A percentile compares a stretch with the other conserved stretches of the same genome.
Conservation (phyloP, 140 eudicot species). For the Bidens hawaiensis region DNA sequence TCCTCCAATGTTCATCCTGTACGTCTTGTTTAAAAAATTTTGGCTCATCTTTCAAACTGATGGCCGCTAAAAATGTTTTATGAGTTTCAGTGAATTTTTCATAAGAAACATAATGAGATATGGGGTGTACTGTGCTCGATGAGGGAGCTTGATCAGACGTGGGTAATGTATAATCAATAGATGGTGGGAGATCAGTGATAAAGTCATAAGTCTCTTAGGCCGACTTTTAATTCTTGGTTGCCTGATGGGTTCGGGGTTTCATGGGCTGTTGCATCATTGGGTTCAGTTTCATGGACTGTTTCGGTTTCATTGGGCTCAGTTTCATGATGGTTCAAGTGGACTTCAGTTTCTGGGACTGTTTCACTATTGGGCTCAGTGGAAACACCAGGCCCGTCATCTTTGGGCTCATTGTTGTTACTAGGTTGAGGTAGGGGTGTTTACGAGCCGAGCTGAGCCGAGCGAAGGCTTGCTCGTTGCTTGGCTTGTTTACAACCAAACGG, state of each 20-base stretch:
- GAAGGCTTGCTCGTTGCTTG: too few species aligned
- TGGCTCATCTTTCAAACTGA: background rate
- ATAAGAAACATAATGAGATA: background rate
- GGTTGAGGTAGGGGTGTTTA: too few species aligned
- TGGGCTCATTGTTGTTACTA: background rate
- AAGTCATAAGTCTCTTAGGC: background rate
- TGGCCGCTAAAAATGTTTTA: background rate
- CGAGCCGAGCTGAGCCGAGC: too few species aligned
- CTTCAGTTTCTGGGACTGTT: background rate
- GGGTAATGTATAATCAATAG: background rate
- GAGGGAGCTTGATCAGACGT: background rate
- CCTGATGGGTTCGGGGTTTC: background rate
- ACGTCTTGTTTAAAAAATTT: background rate
- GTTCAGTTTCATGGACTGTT: too few species aligned
- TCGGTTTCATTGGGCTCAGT: too few species aligned
- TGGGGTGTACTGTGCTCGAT: background rate
- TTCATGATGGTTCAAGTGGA: too few species aligned
- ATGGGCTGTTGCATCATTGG: too few species aligned
- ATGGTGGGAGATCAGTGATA: background rate
- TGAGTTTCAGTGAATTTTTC: background rate
- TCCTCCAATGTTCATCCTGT: background rate
- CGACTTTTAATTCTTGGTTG: background rate
- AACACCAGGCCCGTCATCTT: too few species aligned
- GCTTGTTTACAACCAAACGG: too few species aligned
- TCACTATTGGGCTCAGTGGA: background rate